Conservation (phyloP, 192 early-diverging fungal species). For the Lunasporangiospora selenospora region DNA sequence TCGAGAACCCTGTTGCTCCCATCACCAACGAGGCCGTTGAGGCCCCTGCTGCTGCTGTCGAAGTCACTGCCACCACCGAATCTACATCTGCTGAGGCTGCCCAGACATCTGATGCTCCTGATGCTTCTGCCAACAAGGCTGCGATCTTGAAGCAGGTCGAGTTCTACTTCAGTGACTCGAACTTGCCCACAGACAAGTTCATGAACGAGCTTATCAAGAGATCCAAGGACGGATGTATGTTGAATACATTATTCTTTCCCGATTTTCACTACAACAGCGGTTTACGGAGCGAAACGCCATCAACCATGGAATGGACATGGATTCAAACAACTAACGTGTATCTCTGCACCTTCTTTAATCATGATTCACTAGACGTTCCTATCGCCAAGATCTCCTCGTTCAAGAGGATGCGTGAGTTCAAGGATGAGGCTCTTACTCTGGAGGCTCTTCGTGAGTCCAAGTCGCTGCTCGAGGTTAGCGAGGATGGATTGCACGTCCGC, state of each 20-base stretch:
- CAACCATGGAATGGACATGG: background rate
- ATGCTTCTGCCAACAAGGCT: slow-evolving; percentile 30
- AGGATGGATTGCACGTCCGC: slow-evolving; percentile 53
- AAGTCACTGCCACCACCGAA: background rate
- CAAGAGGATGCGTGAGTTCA: slow-evolving; percentile 63
- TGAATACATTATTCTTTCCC: background rate
- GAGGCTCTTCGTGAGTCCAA: slow-evolving; percentile 61
- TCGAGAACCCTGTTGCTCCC: background rate
- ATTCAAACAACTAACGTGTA: background rate
- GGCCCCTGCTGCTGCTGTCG: background rate
- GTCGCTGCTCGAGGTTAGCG: slow-evolving; percentile 61
- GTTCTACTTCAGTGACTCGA: slow-evolving; percentile 69
- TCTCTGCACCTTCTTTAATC: background rate
- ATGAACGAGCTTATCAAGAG: slow-evolving; percentile 51
- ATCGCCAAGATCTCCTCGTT: slow-evolving; percentile 58
- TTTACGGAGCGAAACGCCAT: background rate
- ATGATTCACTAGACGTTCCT: slow-evolving; percentile 49
- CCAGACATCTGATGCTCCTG: too few relatives aligned
- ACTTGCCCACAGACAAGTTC: slow-evolving; percentile 64
- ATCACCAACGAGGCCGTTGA: background rate
- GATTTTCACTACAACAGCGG: background rate
- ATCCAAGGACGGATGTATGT: slow-evolving; percentile 58
- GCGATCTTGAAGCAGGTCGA: slow-evolving; percentile 68
- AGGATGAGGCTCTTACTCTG: slow-evolving; percentile 50
- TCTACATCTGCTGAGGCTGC: background rate